phyloP scores from a whole-genome alignment of 345 rosid species.

The Eutrema japonicum region DNA sequence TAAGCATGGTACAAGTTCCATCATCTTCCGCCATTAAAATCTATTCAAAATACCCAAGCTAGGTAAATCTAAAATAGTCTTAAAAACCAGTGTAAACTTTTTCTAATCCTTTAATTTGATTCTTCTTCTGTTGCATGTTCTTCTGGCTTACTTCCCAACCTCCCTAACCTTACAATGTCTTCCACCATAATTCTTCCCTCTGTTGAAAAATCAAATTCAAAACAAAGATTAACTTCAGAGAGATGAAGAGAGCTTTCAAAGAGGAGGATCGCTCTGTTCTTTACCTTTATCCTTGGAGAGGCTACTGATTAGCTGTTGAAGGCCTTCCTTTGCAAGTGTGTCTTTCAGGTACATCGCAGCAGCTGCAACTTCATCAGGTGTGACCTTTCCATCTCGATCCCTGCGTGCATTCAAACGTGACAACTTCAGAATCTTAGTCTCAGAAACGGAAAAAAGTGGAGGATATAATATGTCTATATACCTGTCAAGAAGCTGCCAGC shows the following conservation, averaged over 20 bases:
- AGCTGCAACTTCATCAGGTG: conserved; percentile 84
- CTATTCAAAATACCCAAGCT: too few relatives aligned
- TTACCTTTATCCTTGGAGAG: conserved; percentile 82
- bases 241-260: not conserved
- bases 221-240: conserved; percentile 8
- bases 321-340: conserved; percentile 72
- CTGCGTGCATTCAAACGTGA: conserved; percentile 51
- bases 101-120: conserved; percentile 25
- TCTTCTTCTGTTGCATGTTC: conserved; percentile 58
- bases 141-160: conserved; percentile 73
- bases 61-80: too few relatives aligned
- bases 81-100: not conserved
- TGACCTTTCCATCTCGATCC: conserved; percentile 88
- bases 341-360: conserved; percentile 82
- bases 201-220: conserved; percentile 37
- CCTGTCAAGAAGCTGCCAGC: conserved; percentile 86
- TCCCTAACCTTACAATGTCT: conserved; percentile 86
- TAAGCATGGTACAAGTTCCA: too few relatives aligned
- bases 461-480: conserved; percentile 18
- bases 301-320: conserved; percentile 73
- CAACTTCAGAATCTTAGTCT: not conserved
- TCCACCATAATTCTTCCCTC: conserved; percentile 97
- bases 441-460: not conserved
- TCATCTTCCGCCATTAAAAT: too few relatives aligned
- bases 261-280: conserved; percentile 11